Conservation (phyloP, 805 yeast species). For the Ogataea henricii region DNA sequence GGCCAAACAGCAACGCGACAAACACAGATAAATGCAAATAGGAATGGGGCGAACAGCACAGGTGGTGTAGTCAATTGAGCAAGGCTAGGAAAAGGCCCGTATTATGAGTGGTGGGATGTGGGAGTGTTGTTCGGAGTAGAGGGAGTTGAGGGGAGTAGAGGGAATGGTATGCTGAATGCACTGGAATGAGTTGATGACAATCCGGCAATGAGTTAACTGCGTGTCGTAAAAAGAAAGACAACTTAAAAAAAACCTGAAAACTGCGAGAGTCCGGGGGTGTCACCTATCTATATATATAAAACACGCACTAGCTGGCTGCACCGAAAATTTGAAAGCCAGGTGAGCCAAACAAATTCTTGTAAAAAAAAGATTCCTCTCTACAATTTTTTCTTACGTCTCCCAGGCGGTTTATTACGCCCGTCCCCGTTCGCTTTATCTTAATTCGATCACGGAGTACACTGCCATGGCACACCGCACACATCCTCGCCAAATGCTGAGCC, state of each 20-base stretch:
- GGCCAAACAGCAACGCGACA: neutral
- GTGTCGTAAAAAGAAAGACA: neutral
- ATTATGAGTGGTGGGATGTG: neutral
- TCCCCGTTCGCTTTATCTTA: conserved; percentile 1
- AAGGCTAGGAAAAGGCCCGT: neutral
- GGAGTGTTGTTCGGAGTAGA: neutral
- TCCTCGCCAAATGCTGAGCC: conserved; percentile 3
- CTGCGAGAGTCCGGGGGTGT: neutral
- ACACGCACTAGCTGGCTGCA: conserved; percentile 6
- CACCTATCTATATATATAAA: conserved; percentile 4
- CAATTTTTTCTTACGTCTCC: neutral
- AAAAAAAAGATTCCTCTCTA: conserved; percentile 1
- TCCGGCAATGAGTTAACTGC: neutral
- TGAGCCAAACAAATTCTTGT: conserved; percentile 8
- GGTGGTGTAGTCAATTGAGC: neutral
- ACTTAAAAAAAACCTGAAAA: conserved; percentile 11
- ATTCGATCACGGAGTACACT: conserved; percentile 5
- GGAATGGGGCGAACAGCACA: neutral
- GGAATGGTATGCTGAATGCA: neutral
- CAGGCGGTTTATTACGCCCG: conserved; percentile 5
- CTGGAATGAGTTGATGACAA: neutral
- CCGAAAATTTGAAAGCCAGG: conserved; percentile 4
- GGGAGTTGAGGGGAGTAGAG: neutral
- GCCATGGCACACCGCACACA: conserved; percentile 1
- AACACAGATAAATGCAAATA: neutral